These are phyloP conservation scores for Spergularia bocconei DNA, from an alignment of 148 eudicot genomes.

Conservation along the genomic window DNA sequence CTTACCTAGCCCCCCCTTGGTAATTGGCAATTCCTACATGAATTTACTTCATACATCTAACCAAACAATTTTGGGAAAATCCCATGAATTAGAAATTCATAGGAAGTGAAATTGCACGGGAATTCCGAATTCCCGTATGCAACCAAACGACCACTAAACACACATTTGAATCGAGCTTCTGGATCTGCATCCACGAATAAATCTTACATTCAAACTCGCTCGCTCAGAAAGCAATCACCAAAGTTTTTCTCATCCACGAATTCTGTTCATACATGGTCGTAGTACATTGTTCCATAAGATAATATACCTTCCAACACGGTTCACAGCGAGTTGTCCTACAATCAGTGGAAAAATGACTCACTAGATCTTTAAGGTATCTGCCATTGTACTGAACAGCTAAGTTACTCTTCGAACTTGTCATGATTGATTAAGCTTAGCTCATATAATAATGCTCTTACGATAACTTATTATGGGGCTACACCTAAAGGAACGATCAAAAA, in stretches of 20 bases:
- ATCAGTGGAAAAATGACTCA: neutral
- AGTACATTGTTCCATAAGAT: neutral
- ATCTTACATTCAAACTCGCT: too few relatives aligned
- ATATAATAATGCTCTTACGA: neutral
- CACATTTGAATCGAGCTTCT: too few relatives aligned
- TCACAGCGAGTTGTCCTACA: neutral
- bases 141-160: too few relatives aligned
- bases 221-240: too few relatives aligned
- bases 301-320: neutral
- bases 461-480: slow-evolving; percentile 1
- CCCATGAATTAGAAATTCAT: too few relatives aligned
- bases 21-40: too few relatives aligned
- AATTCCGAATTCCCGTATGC: too few relatives aligned
- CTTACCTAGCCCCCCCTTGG: too few relatives aligned
- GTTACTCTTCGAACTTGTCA: neutral
- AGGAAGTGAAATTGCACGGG: too few relatives aligned
- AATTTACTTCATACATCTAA: too few relatives aligned
- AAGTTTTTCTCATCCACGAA: neutral
- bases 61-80: too few relatives aligned
- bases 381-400: slow-evolving; percentile 3
- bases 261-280: neutral
- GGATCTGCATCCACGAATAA: too few relatives aligned
- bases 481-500: neutral
- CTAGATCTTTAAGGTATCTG: neutral
- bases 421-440: neutral